phyloP scores from a whole-genome alignment of 1,284 basidiomycete species.

The Puccinia coronata region DNA sequence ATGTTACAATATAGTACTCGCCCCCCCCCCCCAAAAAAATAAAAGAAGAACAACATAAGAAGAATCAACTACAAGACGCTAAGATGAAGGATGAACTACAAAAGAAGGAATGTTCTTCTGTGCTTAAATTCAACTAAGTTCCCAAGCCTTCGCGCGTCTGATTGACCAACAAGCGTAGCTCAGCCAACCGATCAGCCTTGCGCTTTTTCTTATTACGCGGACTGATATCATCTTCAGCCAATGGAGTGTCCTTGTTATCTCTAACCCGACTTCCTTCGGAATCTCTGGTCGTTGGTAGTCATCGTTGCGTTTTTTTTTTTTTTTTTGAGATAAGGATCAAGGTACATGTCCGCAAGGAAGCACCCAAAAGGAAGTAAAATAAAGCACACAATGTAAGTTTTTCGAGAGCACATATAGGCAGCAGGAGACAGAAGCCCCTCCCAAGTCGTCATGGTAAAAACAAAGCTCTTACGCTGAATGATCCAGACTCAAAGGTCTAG shows the following conservation, averaged over 20 bases:
- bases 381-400: too few relatives aligned
- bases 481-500: constrained; percentile 3
- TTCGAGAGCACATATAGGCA: too few relatives aligned
- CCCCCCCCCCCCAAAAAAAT: background rate
- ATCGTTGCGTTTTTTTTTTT: too few relatives aligned
- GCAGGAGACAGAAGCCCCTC: background rate
- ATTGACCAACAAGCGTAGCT: background rate
- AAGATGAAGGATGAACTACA: background rate
- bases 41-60: background rate
- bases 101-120: background rate
- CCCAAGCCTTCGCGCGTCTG: constrained; percentile 5
- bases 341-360: background rate
- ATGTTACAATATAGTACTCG: background rate
- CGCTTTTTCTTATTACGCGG: constrained; percentile 8
- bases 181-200: background rate
- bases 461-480: background rate
- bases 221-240: background rate
- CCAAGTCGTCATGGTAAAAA: background rate
- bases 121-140: background rate
- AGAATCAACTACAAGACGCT: background rate
- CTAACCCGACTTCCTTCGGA: background rate
- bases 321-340: background rate
- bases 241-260: background rate
- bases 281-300: background rate
- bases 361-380: background rate